Conservation (phyloP, 2,329 filamentous ascomycete species). For the Arthrobotrys conoides region DNA sequence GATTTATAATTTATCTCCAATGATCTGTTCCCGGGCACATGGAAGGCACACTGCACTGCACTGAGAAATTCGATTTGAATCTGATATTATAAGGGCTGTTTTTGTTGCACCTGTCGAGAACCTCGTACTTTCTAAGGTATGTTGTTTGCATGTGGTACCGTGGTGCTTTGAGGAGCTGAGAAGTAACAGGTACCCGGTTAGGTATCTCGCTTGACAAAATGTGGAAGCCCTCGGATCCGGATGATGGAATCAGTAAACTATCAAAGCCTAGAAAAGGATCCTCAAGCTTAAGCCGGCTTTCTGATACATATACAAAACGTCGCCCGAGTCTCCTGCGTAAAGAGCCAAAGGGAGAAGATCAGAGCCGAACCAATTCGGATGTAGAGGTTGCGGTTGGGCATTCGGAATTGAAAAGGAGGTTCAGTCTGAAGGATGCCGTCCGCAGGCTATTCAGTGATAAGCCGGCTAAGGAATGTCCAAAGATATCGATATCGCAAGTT, state of each 20-base stretch:
- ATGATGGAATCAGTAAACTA: conserved; percentile 30
- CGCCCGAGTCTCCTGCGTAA: conserved; percentile 42
- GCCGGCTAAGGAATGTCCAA: background rate
- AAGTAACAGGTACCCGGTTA: too few relatives aligned
- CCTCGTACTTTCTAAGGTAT: background rate
- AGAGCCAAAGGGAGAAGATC: conserved; percentile 22
- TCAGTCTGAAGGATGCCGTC: conserved; percentile 47
- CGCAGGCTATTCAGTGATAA: conserved; percentile 40
- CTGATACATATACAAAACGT: conserved; percentile 8
- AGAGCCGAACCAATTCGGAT: background rate
- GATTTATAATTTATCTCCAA: background rate
- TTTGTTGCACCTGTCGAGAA: too few relatives aligned
- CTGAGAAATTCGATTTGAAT: background rate
- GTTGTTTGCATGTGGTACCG: too few relatives aligned
- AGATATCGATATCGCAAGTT: background rate
- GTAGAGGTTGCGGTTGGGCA: background rate
- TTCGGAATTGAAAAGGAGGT: conserved; percentile 28
- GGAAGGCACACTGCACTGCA: background rate
- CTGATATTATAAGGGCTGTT: too few relatives aligned
- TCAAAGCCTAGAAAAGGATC: conserved; percentile 35
- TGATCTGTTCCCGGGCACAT: background rate
- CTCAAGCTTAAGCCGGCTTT: conserved; percentile 19
- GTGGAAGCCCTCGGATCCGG: conserved; percentile 30
- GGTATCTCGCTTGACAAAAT: conserved; percentile 6
- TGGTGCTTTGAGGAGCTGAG: background rate